phyloP scores from a whole-genome alignment of 305 asterid genomes.

The Ilex paraguariensis region DNA sequence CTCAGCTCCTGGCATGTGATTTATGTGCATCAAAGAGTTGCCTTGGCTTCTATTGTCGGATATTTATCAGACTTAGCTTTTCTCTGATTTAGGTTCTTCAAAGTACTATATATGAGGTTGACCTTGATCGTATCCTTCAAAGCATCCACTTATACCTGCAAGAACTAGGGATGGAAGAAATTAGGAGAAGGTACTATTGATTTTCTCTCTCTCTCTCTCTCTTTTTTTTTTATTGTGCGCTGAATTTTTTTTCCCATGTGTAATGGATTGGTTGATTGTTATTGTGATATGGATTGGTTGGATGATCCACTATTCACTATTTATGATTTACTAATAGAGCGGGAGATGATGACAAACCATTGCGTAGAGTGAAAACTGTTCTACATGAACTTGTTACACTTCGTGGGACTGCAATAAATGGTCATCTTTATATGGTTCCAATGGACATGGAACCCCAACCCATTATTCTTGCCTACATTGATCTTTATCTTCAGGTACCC shows the following conservation, averaged over 20 bases:
- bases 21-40: not conserved
- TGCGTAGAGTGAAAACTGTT: constrained; percentile 99
- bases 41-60: not conserved
- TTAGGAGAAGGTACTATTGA: constrained; percentile 70
- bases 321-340: constrained; percentile 48
- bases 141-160: constrained; percentile 96
- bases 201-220: not conserved
- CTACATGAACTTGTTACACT: constrained; percentile 98
- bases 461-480: constrained; percentile 95
- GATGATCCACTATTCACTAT: constrained; percentile 6
- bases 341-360: constrained; percentile 99
- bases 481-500: constrained; percentile 93
- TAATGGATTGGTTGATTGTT: constrained; percentile 7
- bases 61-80: constrained; percentile 6
- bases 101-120: constrained; percentile 89
- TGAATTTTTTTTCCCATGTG: constrained; percentile 5
- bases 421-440: constrained; percentile 96
- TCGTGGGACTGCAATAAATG: constrained; percentile 98
- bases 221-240: too few species aligned
- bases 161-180: constrained; percentile 98
- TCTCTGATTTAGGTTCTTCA: constrained; percentile 70
- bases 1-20: not conserved
- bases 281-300: constrained; percentile 6
- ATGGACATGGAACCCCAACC: constrained; percentile 98
- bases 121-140: constrained; percentile 95